These are phyloP conservation scores for Colletotrichum viniferum DNA, from an alignment of 2,329 filamentous ascomycete species.

Conservation along the genomic window DNA sequence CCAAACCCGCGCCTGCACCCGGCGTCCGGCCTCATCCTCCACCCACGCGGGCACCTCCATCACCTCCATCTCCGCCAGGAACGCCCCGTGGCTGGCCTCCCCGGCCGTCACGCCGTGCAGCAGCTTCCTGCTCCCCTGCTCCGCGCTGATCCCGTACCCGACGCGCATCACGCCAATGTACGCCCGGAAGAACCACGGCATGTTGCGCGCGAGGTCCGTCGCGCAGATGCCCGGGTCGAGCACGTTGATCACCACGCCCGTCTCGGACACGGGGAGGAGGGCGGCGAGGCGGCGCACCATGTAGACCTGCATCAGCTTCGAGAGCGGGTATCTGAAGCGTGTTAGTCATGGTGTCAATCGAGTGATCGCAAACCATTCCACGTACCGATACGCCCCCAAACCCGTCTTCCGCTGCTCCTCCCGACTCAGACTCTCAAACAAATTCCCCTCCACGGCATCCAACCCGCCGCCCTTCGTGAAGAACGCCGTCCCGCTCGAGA, in stretches of 20 bases:
- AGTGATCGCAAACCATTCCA: background rate
- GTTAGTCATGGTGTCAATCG: no score
- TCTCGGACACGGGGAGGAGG: conserved; percentile 25
- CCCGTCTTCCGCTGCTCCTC: background rate
- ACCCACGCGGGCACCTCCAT: background rate
- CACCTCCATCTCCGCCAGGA: background rate
- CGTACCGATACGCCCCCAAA: background rate
- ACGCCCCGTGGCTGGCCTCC: background rate
- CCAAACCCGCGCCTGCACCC: background rate
- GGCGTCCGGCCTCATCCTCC: background rate
- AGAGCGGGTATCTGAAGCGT: conserved; percentile 1
- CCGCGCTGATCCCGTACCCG: background rate
- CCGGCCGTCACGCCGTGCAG: background rate
- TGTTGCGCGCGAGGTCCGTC: conserved; percentile 21
- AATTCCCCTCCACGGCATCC: background rate
- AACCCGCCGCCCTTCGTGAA: background rate
- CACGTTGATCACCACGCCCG: conserved; percentile 33
- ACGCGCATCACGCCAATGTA: background rate
- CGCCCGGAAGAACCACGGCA: background rate
- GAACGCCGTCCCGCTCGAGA: background rate
- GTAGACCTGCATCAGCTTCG: conserved; percentile 30
- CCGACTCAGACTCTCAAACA: background rate
- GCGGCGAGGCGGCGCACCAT: conserved; percentile 28
- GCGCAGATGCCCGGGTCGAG: conserved; percentile 34
- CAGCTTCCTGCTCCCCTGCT: background rate